These are phyloP conservation scores for Talaromyces nanjingensis DNA, from an alignment of 495 filamentous ascomycete species.

Conservation along the genomic window DNA sequence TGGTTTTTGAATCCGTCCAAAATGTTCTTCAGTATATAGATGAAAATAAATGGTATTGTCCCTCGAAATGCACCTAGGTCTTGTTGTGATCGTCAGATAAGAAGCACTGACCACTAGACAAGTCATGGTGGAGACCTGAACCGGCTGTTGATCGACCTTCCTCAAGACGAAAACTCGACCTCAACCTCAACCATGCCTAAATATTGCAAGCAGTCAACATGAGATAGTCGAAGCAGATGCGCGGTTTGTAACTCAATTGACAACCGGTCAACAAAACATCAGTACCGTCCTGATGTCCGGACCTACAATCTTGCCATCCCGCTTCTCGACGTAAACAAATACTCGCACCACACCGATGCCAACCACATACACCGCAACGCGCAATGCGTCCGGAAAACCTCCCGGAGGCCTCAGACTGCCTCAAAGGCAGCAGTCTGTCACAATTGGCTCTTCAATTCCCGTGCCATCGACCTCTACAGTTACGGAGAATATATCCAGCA, in stretches of 20 bases:
- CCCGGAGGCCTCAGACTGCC: not conserved
- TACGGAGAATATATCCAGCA: not conserved
- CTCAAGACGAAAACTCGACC: not conserved
- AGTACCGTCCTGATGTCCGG: not conserved
- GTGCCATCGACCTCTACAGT: not conserved
- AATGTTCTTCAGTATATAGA: not conserved
- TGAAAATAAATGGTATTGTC: not conserved
- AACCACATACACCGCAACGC: not conserved
- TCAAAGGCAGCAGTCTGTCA: not conserved
- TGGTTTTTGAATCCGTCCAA: not conserved
- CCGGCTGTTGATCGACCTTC: not conserved
- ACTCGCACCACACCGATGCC: not conserved
- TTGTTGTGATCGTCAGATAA: not conserved
- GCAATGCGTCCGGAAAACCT: not conserved
- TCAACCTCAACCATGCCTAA: not conserved
- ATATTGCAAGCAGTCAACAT: not conserved
- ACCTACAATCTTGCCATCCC: not conserved
- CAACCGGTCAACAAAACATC: not conserved
- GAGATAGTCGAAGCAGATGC: not conserved
- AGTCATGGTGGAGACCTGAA: not conserved
- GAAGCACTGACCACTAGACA: not conserved
- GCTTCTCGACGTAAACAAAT: not conserved
- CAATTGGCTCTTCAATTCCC: not conserved
- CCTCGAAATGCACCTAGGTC: not conserved
- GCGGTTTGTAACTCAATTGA: not conserved